Conservation (phyloP, 2,329 filamentous ascomycete species). For the Cladosporium sp. region DNA sequence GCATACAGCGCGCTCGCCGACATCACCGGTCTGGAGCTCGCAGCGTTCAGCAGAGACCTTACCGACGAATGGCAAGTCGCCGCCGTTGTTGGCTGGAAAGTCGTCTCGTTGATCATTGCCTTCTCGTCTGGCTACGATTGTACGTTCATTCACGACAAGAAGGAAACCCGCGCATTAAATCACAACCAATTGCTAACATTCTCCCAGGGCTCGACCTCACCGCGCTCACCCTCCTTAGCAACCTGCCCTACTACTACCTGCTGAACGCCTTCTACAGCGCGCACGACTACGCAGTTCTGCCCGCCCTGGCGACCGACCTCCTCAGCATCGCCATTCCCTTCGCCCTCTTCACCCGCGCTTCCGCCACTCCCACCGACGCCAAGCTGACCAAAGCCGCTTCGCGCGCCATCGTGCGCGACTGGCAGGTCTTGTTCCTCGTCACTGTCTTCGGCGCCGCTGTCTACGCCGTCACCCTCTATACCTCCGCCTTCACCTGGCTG, state of each 20-base stretch:
- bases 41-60: slow-evolving; percentile 58
- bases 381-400: slow-evolving; percentile 41
- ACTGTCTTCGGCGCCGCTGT: slow-evolving; percentile 65
- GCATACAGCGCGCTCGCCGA: slow-evolving; percentile 60
- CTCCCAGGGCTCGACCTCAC: slow-evolving; percentile 41
- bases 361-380: slow-evolving; percentile 57
- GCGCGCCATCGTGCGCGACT: slow-evolving; percentile 53
- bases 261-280: slow-evolving; percentile 73
- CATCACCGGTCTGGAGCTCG: slow-evolving; percentile 61
- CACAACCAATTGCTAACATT: no score
- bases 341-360: slow-evolving; percentile 59
- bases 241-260: slow-evolving; percentile 72
- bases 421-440: slow-evolving; percentile 58
- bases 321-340: slow-evolving; percentile 66
- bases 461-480: slow-evolving; percentile 68
- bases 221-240: slow-evolving; percentile 56
- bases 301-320: slow-evolving; percentile 63
- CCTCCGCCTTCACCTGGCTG: slow-evolving; percentile 64
- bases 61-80: slow-evolving; percentile 60
- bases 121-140: slow-evolving; percentile 74
- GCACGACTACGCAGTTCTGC: slow-evolving; percentile 54
- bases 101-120: slow-evolving; percentile 61
- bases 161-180: not conserved
- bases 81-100: slow-evolving; percentile 53
- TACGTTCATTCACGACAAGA: slow-evolving; percentile 33